Base-by-base conservation (phyloP, 257 asterid species). In the Solanum rostratum region DNA sequence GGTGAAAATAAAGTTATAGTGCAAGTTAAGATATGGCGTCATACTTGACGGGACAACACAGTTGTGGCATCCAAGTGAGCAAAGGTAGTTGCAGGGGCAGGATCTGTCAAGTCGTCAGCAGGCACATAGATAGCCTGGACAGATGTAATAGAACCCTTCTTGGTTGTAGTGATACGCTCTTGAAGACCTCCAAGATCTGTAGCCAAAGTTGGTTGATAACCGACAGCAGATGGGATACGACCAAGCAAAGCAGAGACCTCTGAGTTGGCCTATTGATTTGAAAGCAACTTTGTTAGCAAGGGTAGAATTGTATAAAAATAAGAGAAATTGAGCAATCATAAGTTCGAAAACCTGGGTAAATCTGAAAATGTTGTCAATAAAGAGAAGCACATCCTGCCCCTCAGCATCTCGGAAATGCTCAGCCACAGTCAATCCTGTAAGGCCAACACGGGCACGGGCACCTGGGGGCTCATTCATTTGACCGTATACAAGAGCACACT, bases 21-120 rank as follows among this genome's bases (percentile, higher is more conserved):
- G 70, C 54, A 43, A 41, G 27, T 57, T 33, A 59, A 4, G 53
- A 66, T 0, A 50, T 8, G 41, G 18, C 11, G 15, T 27, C 46
- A 33, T 82, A 96, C 99, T 90, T 93, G 96, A 86, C 99, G 92
- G n/a, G 99, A 96, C 85, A 96, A 87, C 91, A 96, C 99, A 76
- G 99, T 96, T 57, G 99, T 96, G 87, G 99, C 99, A 85, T 96
- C 99, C 97, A 96, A 96, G 91, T 96, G 99, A 89, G 99, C 99
- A 86, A 96, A 96, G 62, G 99, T 96, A 12, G 99, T 96, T 76
- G 99, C 99, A 81, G 99, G 99, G 57, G 99, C 99, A 50, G 99
- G 99, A 93, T 96, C 99, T 24, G 99, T 96, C 98, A 96, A 93
- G 90, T 96, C 99, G 88, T 96, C 99, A 89, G 99, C 99, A 52